Evolutionary conservation across 202 grass and related monocot species (phyloP), one percentile per base, ranked within the genome.

Genomic region (Saccharum hybrid): DNA sequence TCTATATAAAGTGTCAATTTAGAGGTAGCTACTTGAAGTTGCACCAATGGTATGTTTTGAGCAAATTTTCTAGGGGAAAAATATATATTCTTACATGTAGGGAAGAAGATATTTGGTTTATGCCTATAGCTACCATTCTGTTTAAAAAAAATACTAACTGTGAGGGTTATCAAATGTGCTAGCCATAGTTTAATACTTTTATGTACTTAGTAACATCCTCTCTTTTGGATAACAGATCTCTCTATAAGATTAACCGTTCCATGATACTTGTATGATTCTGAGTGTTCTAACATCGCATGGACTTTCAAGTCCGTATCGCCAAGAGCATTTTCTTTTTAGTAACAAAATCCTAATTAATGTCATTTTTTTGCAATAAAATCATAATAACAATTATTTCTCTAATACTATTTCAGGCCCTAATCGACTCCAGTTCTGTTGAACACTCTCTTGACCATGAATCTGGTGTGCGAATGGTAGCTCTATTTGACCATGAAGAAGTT

Each of bases 401-500:
- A 39, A 45, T 85, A 76, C 63, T 63, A 39, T 91, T 92, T 76
- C 80, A 97, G 95, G 92, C 92, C 40, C 81, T 98, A 64, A 90
- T 95, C 38, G 92, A 98, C 38, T 98, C 96, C 39, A 92, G 89
- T 59, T 88, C 82, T 91, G 41, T 74, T 43, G 72, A 85, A 26
- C 79, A 88, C 37, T 91, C 89, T 37, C 92, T 98, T 68, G 78
- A 81, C 48, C 60, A 93, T 82, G 96, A 98, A 95, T 86, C 87
- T 57, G 89, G 92, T 64, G 87, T 98, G 60, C 88, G 96, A 81
- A 98, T 98, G 96, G 87, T 95, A 61, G 94, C 92, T 74, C 88
- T 97, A 22, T 97, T 97, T 89, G 92, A 97, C 76, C 92, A 97
- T 63, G 95, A 97, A 69, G 92, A 97, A 75, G 90, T 93, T 84